These are phyloP conservation scores for Phyllosticta ampelicida DNA, from an alignment of 2,329 filamentous ascomycete species.

Conservation along the genomic window DNA sequence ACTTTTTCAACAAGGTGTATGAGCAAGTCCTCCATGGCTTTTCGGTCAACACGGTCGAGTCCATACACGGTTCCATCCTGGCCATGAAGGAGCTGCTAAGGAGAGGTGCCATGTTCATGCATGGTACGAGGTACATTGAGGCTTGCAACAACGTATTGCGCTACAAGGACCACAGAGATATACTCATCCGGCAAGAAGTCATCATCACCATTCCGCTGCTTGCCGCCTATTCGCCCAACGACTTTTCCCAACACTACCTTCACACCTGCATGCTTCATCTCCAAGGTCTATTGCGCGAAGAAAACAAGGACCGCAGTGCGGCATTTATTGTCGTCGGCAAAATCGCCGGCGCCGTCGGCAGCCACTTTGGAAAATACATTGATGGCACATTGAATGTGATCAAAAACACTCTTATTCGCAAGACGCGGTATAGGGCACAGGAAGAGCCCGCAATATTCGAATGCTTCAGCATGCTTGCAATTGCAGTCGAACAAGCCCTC, in stretches of 20 bases:
- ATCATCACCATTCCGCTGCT: slow-evolving; percentile 86
- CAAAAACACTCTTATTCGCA: slow-evolving; percentile 74
- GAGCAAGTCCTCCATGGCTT: slow-evolving; percentile 74
- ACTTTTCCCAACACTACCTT: slow-evolving; percentile 78
- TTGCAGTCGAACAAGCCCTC: slow-evolving; percentile 88
- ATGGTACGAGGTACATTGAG: slow-evolving; percentile 73
- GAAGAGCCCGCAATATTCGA: slow-evolving; percentile 77
- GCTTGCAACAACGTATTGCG: slow-evolving; percentile 87
- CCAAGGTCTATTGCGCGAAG: slow-evolving; percentile 84
- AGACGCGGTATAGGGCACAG: slow-evolving; percentile 49
- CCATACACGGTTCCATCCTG: slow-evolving; percentile 85
- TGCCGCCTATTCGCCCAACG: slow-evolving; percentile 81
- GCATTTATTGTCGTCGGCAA: slow-evolving; percentile 94
- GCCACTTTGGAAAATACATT: slow-evolving; percentile 86
- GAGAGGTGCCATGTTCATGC: slow-evolving; percentile 99
- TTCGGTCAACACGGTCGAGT: slow-evolving; percentile 66
- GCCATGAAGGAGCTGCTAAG: slow-evolving; percentile 87
- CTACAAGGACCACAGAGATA: slow-evolving; percentile 85
- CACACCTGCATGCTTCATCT: slow-evolving; percentile 97
- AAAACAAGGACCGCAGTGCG: slow-evolving; percentile 77
- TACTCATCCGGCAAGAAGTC: slow-evolving; percentile 78
- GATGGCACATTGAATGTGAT: slow-evolving; percentile 92
- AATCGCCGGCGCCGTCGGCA: slow-evolving; percentile 91
- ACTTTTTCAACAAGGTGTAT: slow-evolving; percentile 87
- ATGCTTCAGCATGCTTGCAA: slow-evolving; percentile 91